phyloP scores from a whole-genome alignment of 2,329 filamentous ascomycete genomes.

The Tympanopsis confertula region DNA sequence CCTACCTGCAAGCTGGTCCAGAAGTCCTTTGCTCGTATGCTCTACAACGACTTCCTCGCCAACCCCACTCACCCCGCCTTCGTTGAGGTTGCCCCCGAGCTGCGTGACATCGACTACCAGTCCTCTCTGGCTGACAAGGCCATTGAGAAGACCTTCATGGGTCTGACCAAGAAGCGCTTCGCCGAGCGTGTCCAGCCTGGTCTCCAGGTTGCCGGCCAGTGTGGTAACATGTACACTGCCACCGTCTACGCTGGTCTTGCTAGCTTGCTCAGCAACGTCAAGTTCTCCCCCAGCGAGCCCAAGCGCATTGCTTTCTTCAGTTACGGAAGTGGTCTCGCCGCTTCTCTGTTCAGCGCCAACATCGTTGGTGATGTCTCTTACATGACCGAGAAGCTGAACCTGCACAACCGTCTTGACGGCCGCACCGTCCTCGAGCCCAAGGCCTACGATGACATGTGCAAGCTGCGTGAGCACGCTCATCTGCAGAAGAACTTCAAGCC shows the following conservation, averaged over 20 bases:
- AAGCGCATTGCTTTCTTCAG: slow-evolving; percentile 47
- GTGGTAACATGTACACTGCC: slow-evolving; percentile 53
- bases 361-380: slow-evolving; percentile 56
- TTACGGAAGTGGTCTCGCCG: slow-evolving; percentile 66
- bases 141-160: slow-evolving; percentile 81
- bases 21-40: slow-evolving; percentile 72
- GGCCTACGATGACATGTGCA: slow-evolving; percentile 66
- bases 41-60: slow-evolving; percentile 76
- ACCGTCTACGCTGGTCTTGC: slow-evolving; percentile 45
- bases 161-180: slow-evolving; percentile 72
- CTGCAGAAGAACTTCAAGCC: slow-evolving; percentile 70
- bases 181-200: slow-evolving; percentile 63
- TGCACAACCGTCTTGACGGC: slow-evolving; percentile 55
- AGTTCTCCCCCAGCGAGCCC: slow-evolving; percentile 52
- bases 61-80: slow-evolving; percentile 59
- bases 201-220: slow-evolving; percentile 68
- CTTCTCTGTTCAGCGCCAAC: slow-evolving; percentile 53
- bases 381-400: slow-evolving; percentile 57
- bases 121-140: slow-evolving; percentile 71
- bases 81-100: slow-evolving; percentile 62
- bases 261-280: slow-evolving; percentile 42
- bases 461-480: slow-evolving; percentile 72
- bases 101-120: slow-evolving; percentile 68
- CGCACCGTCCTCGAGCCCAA: slow-evolving; percentile 57
- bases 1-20: slow-evolving; percentile 79